Percentiles rank a stretch among this genome's conserved stretches.
Conservation (phyloP, 2,329 filamentous ascomycete species). For the Stenocarpella maydis region DNA sequence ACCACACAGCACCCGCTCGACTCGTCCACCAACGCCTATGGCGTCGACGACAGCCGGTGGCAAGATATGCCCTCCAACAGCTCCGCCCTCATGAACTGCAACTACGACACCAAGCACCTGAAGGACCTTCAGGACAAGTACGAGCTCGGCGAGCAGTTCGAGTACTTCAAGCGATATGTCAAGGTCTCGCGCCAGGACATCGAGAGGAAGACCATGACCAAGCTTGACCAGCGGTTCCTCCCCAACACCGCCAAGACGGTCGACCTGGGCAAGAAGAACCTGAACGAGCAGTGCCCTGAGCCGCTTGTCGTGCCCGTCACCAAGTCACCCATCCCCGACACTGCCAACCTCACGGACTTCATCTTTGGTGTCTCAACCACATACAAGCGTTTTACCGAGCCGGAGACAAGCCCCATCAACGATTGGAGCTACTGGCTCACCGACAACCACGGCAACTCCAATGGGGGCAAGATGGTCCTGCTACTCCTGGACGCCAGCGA, state of each 20-base stretch:
- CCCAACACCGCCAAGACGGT: constrained; percentile 56
- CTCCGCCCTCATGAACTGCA: constrained; percentile 59
- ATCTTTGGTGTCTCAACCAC: constrained; percentile 68
- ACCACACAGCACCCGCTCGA: constrained; percentile 42
- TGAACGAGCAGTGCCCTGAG: constrained; percentile 53
- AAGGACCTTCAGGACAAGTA: constrained; percentile 55
- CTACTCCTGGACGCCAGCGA: constrained; percentile 62
- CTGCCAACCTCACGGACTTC: constrained; percentile 63
- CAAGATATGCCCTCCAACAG: constrained; percentile 42
- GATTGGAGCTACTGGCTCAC: constrained; percentile 70
- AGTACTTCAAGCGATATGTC: constrained; percentile 65
- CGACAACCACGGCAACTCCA: constrained; percentile 61
- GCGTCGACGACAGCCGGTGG: constrained; percentile 28
- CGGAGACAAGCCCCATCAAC: constrained; percentile 60
- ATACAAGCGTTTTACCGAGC: constrained; percentile 61
- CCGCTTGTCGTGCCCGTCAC: constrained; percentile 61
- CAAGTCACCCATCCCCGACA: constrained; percentile 57
- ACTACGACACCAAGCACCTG: constrained; percentile 57
- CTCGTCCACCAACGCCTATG: constrained; percentile 54
- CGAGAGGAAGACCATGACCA: constrained; percentile 59
- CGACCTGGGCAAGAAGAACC: constrained; percentile 53
- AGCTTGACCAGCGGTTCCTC: constrained; percentile 56
- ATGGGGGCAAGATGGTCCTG: constrained; percentile 64
- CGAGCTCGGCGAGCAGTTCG: constrained; percentile 57
- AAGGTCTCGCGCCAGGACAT: constrained; percentile 60